Evolutionary conservation across 352 stramenopile genomes (phyloP), one percentile per base, ranked within the genome.

Genomic region (Phytopythium chamaehyphon): DNA sequence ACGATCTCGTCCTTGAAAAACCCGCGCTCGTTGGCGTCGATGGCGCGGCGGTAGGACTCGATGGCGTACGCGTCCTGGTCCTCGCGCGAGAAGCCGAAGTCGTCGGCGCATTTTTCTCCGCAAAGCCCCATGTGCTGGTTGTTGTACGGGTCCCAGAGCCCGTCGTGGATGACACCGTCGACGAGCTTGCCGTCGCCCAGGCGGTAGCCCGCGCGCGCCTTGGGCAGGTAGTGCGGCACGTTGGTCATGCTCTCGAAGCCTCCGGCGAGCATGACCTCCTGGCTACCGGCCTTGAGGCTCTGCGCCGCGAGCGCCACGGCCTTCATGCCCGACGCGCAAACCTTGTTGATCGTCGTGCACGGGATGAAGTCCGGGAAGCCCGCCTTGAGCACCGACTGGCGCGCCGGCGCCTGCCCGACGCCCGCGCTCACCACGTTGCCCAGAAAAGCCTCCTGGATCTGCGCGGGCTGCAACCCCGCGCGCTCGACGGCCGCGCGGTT

Each of bases 281-380:
- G 75, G 58, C 75, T 87, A 43, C 84, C 84, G 18, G 74, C 77
- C 73, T 91, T 83, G 43, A 99, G 89, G 56, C 80, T 92, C 72
- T 97, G 87, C 40, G 93, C 69, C 2, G 71, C 83, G 53, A 98
- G 73, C 4, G 81, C 78, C 54, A 93, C 38, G 36, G 83, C 51
- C 68, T 98, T 98, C 89, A 98, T 97, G 28, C 92, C 93, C 2
- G 78, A 96, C 3, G 93, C 96, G 67, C 97, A 99, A 22, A 99
- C 96, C 66, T 99, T 99, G 80, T 99, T 99, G 10, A 99, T 73
- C 0, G 97, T 99, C 39, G 95, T 99, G 73, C 94, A 98, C 33
- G 96, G 87, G 35, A 97, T 97, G 18, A 72, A 88, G 54, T 94
- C 73, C 2, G 87, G 83, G 57, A 99, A 86, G 6, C 95, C 95